Evolutionary conservation across 164 flowering plant genomes (phyloP).

Genomic region (Piper betle): DNA sequence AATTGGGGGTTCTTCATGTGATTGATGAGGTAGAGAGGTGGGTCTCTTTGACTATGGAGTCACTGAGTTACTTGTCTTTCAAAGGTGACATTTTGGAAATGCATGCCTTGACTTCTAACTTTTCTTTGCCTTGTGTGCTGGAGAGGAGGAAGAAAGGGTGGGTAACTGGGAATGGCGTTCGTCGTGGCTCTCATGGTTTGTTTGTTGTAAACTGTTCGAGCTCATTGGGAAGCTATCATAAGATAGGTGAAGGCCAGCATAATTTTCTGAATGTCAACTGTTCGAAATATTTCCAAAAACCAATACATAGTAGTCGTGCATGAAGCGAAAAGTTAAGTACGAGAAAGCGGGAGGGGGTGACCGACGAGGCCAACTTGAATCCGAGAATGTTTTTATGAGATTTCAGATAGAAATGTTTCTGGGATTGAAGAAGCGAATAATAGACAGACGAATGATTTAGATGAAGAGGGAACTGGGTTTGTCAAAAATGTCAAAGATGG

Average conservation of each 20-base stretch:
- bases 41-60: slow-evolving; percentile 31
- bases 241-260: slow-evolving; percentile 6
- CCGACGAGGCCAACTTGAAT: slow-evolving; percentile 13
- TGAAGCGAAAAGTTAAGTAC: slow-evolving; percentile 13
- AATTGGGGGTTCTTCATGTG: too few relatives aligned
- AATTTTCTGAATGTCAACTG: slow-evolving; percentile 12
- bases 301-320: slow-evolving; percentile 7
- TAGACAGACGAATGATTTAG: slow-evolving; percentile 1
- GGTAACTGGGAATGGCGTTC: slow-evolving; percentile 8
- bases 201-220: slow-evolving; percentile 15
- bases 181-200: slow-evolving; percentile 6
- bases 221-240: slow-evolving; percentile 1
- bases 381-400: slow-evolving; percentile 10
- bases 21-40: too few relatives aligned
- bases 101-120: slow-evolving; percentile 25
- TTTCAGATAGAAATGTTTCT: not conserved
- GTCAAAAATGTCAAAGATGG: not conserved
- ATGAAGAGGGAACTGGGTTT: not conserved
- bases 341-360: slow-evolving; percentile 21
- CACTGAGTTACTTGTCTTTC: slow-evolving; percentile 34
- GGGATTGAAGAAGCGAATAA: slow-evolving; percentile 6
- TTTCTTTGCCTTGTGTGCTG: slow-evolving; percentile 14
- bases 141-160: slow-evolving; percentile 12
- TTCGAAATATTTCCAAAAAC: slow-evolving; percentile 11
- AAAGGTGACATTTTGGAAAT: slow-evolving; percentile 21